phyloP scores from a whole-genome alignment of 108 stramenopile genomes.

The Cyclostephanos tholiformis region DNA sequence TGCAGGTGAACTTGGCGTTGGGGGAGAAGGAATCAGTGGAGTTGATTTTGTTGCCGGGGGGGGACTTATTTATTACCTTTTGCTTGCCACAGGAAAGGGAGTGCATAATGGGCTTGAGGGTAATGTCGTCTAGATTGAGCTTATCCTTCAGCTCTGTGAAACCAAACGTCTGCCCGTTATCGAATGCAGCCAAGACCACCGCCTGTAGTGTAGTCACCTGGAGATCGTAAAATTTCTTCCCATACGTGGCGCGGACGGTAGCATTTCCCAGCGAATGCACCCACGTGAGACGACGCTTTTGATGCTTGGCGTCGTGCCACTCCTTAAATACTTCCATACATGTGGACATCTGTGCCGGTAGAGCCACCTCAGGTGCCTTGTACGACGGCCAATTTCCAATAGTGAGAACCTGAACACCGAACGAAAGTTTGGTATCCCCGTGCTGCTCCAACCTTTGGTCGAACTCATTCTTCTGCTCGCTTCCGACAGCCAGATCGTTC shows the following conservation, averaged over 20 bases:
- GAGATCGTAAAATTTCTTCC: constrained; percentile 95
- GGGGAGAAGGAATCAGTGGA: constrained; percentile 88
- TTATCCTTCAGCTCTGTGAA: constrained; percentile 72
- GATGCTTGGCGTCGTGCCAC: constrained; percentile 89
- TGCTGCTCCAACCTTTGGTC: constrained; percentile 73
- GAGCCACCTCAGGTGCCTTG: constrained; percentile 87
- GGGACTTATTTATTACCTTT: constrained; percentile 91
- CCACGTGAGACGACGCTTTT: constrained; percentile 91
- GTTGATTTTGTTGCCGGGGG: constrained; percentile 87
- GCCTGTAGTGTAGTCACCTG: constrained; percentile 98
- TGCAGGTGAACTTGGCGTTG: constrained; percentile 88
- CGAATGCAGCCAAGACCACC: constrained; percentile 84
- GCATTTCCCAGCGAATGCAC: constrained; percentile 94
- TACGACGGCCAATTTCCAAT: constrained; percentile 98
- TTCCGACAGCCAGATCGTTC: constrained; percentile 94
- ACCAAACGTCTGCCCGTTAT: constrained; percentile 65
- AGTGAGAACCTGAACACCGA: constrained; percentile 94
- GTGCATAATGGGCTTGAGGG: constrained; percentile 96
- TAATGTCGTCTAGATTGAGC: constrained; percentile 87
- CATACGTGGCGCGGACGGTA: constrained; percentile 88
- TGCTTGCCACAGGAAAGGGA: constrained; percentile 97
- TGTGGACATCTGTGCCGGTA: constrained; percentile 89
- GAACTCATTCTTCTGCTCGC: constrained; percentile 91
- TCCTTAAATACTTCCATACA: constrained; percentile 94
- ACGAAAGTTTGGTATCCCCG: constrained; percentile 73